A percentile compares a stretch with the other conserved stretches of the same genome.
Evolutionary conservation across 192 early-diverging fungal species (phyloP).

Genomic region (Umbelopsis sp.): DNA sequence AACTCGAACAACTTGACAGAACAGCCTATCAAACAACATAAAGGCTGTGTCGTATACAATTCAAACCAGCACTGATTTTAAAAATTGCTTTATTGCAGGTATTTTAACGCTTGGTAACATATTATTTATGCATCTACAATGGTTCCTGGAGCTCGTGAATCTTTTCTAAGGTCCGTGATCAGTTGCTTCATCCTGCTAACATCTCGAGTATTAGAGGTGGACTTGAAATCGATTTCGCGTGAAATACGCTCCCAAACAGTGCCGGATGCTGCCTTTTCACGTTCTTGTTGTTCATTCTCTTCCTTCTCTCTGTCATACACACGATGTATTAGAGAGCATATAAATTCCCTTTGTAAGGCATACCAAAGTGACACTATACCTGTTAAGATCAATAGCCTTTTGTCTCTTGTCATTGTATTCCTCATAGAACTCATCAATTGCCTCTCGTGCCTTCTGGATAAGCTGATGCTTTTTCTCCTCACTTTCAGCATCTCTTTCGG

Average conservation of each 20-base stretch:
- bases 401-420: slow-evolving; percentile 80
- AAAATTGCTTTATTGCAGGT: slow-evolving; percentile 11
- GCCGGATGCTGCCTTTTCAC: slow-evolving; percentile 49
- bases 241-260: slow-evolving; percentile 76
- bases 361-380: slow-evolving; percentile 36
- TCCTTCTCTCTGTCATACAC: slow-evolving; percentile 26
- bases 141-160: slow-evolving; percentile 66
- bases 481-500: slow-evolving; percentile 59
- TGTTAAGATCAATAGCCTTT: slow-evolving; percentile 64
- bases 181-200: slow-evolving; percentile 71
- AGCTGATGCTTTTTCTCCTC: slow-evolving; percentile 57
- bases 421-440: slow-evolving; percentile 78
- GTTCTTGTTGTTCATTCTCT: slow-evolving; percentile 23
- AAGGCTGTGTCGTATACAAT: too few species aligned
- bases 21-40: too few species aligned
- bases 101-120: slow-evolving; percentile 4
- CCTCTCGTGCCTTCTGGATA: slow-evolving; percentile 59
- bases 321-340: too few species aligned
- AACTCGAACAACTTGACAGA: too few species aligned
- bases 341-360: too few species aligned
- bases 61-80: neutral
- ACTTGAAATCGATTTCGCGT: slow-evolving; percentile 62
- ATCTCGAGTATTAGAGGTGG: slow-evolving; percentile 54
- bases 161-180: slow-evolving; percentile 68
- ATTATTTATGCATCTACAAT: slow-evolving; percentile 38